These are phyloP conservation scores for Naganishia friedmannii DNA, from an alignment of 768 basidiomycete species.

Conservation along the genomic window DNA sequence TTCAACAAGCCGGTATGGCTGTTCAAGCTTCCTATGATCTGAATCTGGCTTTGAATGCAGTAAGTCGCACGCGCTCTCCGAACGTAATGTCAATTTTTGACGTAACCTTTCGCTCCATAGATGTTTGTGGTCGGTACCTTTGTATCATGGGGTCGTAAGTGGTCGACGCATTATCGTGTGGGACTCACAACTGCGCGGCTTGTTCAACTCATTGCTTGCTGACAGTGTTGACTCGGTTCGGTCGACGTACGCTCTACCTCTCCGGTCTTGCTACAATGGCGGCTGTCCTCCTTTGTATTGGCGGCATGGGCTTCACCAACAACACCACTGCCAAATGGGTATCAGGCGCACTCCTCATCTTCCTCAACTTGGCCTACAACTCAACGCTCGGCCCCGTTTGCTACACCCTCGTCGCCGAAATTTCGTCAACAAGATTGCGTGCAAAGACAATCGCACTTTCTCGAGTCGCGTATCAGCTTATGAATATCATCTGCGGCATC, in stretches of 20 bases:
- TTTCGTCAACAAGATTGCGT: slow-evolving; percentile 48
- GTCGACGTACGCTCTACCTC: slow-evolving; percentile 53
- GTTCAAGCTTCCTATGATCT: slow-evolving; percentile 38
- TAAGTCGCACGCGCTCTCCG: background rate
- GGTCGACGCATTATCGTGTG: too few relatives aligned
- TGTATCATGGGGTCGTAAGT: slow-evolving; percentile 47
- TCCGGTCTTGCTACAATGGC: slow-evolving; percentile 45
- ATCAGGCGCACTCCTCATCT: slow-evolving; percentile 48
- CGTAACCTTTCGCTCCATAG: background rate
- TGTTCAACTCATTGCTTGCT: background rate
- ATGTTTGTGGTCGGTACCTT: slow-evolving; percentile 51
- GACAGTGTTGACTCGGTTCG: slow-evolving; percentile 42
- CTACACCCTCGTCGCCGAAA: slow-evolving; percentile 47
- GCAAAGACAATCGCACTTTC: slow-evolving; percentile 48
- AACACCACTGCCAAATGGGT: slow-evolving; percentile 38
- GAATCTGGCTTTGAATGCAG: slow-evolving; percentile 38
- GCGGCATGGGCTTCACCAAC: slow-evolving; percentile 44
- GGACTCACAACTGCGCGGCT: too few relatives aligned
- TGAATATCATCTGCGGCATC: slow-evolving; percentile 41
- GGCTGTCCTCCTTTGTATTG: slow-evolving; percentile 49
- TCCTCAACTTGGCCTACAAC: slow-evolving; percentile 50
- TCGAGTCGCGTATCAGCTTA: slow-evolving; percentile 35
- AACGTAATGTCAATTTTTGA: background rate
- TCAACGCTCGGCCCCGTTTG: slow-evolving; percentile 47
- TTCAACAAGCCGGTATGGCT: slow-evolving; percentile 44